A percentile compares a stretch with the other conserved stretches of the same genome.
phyloP scores from a whole-genome alignment of 176 grass and related monocot species.

The Raddia distichophylla region DNA sequence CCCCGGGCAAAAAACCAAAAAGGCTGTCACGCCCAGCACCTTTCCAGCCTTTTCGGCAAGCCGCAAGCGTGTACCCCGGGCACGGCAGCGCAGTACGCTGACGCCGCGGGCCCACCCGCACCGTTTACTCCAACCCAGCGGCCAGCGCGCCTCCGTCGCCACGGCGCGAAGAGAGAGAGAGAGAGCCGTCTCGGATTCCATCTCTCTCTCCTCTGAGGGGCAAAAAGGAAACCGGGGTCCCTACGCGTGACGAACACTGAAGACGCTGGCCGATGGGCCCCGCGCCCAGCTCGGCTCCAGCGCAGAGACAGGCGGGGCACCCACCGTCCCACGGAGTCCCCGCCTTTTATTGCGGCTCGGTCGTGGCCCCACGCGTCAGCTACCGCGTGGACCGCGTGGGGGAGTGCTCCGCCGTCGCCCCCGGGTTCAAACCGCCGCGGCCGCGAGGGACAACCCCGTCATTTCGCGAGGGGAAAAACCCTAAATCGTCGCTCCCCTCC shows the following conservation, averaged over 20 bases:
- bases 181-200: constrained; percentile 47
- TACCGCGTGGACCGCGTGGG: accelerated
- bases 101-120: background rate
- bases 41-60: background rate
- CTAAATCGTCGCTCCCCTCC: constrained; percentile 1
- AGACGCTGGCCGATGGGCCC: constrained; percentile 22
- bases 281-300: constrained; percentile 30
- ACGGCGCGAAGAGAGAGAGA: background rate
- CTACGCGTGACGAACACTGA: background rate
- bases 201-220: background rate
- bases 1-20: background rate
- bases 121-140: background rate
- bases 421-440: background rate
- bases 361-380: background rate
- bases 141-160: background rate
- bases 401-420: background rate
- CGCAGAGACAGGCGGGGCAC: constrained; percentile 23
- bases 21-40: background rate
- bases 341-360: constrained; percentile 10
- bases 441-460: background rate
- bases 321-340: constrained; percentile 12
- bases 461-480: constrained; percentile 19
- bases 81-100: constrained; percentile 33
- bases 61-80: background rate
- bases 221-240: no score